Evolutionary conservation across 306 rosid species (phyloP), one percentile per base, ranked within the genome.

Genomic region (Rosa chinensis): DNA sequence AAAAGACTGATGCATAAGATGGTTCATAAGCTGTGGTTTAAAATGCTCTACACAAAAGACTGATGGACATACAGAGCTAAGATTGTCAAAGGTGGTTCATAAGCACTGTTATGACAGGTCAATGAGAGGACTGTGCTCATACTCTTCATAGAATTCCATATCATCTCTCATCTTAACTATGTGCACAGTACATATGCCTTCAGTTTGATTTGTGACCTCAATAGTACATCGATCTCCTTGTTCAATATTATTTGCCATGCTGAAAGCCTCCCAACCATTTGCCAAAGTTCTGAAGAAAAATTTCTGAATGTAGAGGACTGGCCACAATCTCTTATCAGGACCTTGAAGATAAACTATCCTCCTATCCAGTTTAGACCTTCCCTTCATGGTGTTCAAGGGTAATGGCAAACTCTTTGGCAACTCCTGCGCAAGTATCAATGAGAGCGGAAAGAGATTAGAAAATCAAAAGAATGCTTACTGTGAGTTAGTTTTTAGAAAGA

Each of bases 191-290:
- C 81, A 72, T 56, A 75, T 83, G 56, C 56, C 73, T 44, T 78
- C 61, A 20, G 35, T 16, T 67, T 53, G 77, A 67, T 72, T 55
- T 77, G 73, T 89, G 16, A 82, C 74, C 62, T 25, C 70, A 75
- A 89, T 85, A 53, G 58, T 44, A 74, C 90, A 87, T 81, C 66
- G 78, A 48, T 91, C 92, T 32, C 75, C 88, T n/a, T 79, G 45
- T 76, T 82, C 75, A 79, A 88, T 81, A 67, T 66, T 58, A 80
- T 87, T 91, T 47, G 82, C 92, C 61, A 70, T 64, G 77, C 79
- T 14, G 62, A 89, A 87, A 21, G 81, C 82, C 79, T 76, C 74
- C 94, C 92, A 91, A 35, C 97, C 92, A 68, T 50, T 59, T 3
- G 87, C 37, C 84, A 90, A 77, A 68, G 77, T 6, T 9, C 55